A percentile compares a stretch with the other conserved stretches of the same genome.
Conservation (phyloP, 2,329 filamentous ascomycete species). For the Cladosporium sp. region DNA sequence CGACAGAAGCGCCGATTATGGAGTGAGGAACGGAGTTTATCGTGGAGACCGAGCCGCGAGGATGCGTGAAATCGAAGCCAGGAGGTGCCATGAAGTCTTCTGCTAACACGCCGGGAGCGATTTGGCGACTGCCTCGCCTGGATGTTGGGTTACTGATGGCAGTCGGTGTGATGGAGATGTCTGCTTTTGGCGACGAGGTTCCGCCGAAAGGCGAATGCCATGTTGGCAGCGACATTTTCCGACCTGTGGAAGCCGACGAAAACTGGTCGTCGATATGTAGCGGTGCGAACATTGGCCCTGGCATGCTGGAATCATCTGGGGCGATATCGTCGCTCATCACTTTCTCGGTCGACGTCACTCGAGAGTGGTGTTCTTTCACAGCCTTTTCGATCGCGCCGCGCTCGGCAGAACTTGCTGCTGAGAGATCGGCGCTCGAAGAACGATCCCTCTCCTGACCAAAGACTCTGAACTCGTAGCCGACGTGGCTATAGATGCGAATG, state of each 20-base stretch:
- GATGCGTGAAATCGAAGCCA: conserved; percentile 12
- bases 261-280: background rate
- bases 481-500: conserved; percentile 68
- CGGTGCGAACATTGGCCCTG: background rate
- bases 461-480: conserved; percentile 50
- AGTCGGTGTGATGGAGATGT: background rate
- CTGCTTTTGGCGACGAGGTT: background rate
- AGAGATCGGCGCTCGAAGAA: conserved; percentile 10
- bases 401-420: conserved; percentile 7
- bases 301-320: conserved; percentile 26
- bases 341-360: background rate
- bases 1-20: conserved; percentile 19
- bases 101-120: conserved; percentile 21
- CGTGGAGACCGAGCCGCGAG: conserved; percentile 29
- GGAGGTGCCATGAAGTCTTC: conserved; percentile 31
- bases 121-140: conserved; percentile 32
- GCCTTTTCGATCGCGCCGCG: conserved; percentile 6
- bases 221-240: conserved; percentile 26
- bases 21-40: conserved; percentile 24
- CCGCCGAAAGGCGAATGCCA: conserved; percentile 26
- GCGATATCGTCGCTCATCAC: conserved; percentile 24
- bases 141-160: conserved; percentile 29
- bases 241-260: conserved; percentile 16
- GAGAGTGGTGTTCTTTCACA: conserved; percentile 1
- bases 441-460: conserved; percentile 35